phyloP scores from a whole-genome alignment of 2,329 filamentous ascomycete genomes.

The Helminthosporium solani region DNA sequence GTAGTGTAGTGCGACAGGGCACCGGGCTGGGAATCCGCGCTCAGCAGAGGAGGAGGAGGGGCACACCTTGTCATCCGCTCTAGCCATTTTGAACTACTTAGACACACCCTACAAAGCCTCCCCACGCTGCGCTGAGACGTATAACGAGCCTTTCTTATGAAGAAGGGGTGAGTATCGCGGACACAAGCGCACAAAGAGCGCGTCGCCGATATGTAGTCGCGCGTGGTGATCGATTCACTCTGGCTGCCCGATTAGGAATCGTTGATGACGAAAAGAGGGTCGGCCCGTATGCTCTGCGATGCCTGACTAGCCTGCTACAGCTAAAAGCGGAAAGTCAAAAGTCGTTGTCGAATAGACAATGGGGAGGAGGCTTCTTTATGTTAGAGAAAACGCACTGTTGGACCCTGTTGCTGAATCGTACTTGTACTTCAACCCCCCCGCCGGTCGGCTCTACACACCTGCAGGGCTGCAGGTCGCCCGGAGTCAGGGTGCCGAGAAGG shows the following conservation, averaged over 20 bases:
- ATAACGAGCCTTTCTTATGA: constrained; percentile 4
- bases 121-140: not conserved
- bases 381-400: not conserved
- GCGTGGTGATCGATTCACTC: constrained; percentile 22
- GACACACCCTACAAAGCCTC: not conserved
- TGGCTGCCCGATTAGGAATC: constrained; percentile 23
- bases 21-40: too few species aligned
- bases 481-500: constrained; percentile 24
- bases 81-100: constrained; percentile 31
- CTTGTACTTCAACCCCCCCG: constrained; percentile 25
- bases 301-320: not conserved
- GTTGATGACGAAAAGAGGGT: constrained; percentile 35
- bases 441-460: constrained; percentile 18
- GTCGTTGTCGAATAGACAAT: constrained; percentile 1
- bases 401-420: not conserved
- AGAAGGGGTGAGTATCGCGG: not conserved
- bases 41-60: constrained; percentile 25
- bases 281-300: constrained; percentile 26
- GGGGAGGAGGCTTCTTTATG: constrained; percentile 1
- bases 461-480: constrained; percentile 14
- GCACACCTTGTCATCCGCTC: constrained; percentile 38
- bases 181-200: constrained; percentile 3
- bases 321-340: constrained; percentile 5
- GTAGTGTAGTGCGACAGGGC: not conserved
- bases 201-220: not conserved